Base-by-base conservation (phyloP, 2,329 filamentous ascomycete species). In the Ophiocordyceps camponoti-leonardi region DNA sequence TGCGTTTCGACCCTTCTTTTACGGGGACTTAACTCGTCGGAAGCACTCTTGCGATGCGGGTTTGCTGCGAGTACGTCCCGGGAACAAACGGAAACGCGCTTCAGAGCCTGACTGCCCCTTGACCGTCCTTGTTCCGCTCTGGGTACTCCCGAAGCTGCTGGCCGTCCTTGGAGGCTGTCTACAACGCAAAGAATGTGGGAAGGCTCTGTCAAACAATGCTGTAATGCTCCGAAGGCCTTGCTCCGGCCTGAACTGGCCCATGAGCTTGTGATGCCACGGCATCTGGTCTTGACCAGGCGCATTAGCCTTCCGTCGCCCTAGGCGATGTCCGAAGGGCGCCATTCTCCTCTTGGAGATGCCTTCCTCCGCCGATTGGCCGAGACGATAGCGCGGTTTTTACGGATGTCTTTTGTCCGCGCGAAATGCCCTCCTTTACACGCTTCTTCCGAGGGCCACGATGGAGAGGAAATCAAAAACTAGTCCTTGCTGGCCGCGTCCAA, bases 401-500 rank as follows among this genome's bases (percentile, higher is more conserved):
- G 73, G 86, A 93, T 81, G 86, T 88, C 66, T 77, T 94, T 95
- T 94, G 85, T 83, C 75, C 85, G 85, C 73, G 79, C 71, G 68
- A 58, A 58, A 67, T 68, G 79, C 82, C 81, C 78, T 80, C 76
- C 75, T 63, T 60, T n/a, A 59, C 56, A 59, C 56, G 57, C 59
- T 58, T 11, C 54, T 46, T 54, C 45, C 37, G 42, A 50, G 53
- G 55, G 56, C 8, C n/a, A 26, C 23, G 23, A 26, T 26, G 77
- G 77, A 79, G 82, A 80, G 83, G 81, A 88, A 83, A n/a, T 69
- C 82, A 94, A 94, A 95, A 87, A 92, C 85, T 68, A 79, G 81
- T 94, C 86, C 81, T 71, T 62, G 83, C 84, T 79, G 83, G 81
- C 77, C 81, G 75, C 85, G 86, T 82, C 73, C 69, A 60, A 75